Conservation (phyloP, 2,329 filamentous ascomycete species). For the Colletotrichum aenigma region DNA sequence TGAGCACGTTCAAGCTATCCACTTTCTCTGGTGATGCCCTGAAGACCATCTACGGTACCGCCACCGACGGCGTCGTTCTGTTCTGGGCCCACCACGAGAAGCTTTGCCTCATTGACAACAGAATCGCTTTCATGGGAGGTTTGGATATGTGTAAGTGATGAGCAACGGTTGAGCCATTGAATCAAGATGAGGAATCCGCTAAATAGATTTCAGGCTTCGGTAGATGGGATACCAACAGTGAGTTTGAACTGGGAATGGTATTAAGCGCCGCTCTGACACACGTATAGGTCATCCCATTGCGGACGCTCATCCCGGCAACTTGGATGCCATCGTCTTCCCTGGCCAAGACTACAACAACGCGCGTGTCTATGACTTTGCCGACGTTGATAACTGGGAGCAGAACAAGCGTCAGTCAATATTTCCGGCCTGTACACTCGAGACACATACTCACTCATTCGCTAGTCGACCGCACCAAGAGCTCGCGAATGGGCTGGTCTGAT, state of each 20-base stretch:
- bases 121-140: slow-evolving; percentile 87
- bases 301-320: slow-evolving; percentile 79
- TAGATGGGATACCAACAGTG: slow-evolving; percentile 83
- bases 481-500: slow-evolving; percentile 93
- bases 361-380: slow-evolving; percentile 78
- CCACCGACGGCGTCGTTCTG: slow-evolving; percentile 76
- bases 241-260: slow-evolving; percentile 21
- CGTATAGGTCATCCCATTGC: slow-evolving; percentile 72
- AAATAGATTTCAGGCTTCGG: slow-evolving; percentile 65
- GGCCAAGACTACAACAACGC: slow-evolving; percentile 96
- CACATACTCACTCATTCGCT: not conserved
- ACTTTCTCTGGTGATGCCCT: slow-evolving; percentile 75
- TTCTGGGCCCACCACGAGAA: slow-evolving; percentile 98
- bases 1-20: slow-evolving; percentile 59
- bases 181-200: slow-evolving; percentile 18
- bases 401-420: slow-evolving; percentile 66
- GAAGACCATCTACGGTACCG: slow-evolving; percentile 79
- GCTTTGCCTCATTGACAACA: slow-evolving; percentile 80
- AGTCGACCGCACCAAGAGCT: slow-evolving; percentile 78
- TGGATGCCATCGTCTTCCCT: slow-evolving; percentile 79
- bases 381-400: slow-evolving; percentile 78
- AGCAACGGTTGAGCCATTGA: not conserved
- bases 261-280: slow-evolving; percentile 15
- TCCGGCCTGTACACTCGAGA: not conserved
- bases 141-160: slow-evolving; percentile 72